These are phyloP conservation scores for Plasmopara halstedii DNA, from an alignment of 352 stramenopile genomes.

Conservation along the genomic window DNA sequence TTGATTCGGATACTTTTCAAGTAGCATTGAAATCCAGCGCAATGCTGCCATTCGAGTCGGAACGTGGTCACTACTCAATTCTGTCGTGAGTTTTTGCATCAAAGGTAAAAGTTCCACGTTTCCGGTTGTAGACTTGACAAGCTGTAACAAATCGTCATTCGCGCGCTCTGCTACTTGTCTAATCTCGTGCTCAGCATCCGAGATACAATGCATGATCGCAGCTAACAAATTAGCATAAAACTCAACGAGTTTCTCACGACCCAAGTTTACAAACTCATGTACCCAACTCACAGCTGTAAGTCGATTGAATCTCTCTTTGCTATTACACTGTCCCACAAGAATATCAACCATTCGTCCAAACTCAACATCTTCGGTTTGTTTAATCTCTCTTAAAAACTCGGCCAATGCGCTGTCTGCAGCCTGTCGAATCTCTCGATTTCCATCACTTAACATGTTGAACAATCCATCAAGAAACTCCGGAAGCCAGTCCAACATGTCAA, in stretches of 20 bases:
- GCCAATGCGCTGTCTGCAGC: slow-evolving; percentile 90
- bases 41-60: slow-evolving; percentile 93
- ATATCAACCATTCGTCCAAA: slow-evolving; percentile 98
- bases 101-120: slow-evolving; percentile 90
- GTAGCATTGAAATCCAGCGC: slow-evolving; percentile 97
- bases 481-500: slow-evolving; percentile 98
- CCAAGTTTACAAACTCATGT: slow-evolving; percentile 95
- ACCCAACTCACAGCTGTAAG: slow-evolving; percentile 98
- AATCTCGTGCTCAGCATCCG: slow-evolving; percentile 95
- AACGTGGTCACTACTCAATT: slow-evolving; percentile 95
- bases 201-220: slow-evolving; percentile 98
- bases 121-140: slow-evolving; percentile 90
- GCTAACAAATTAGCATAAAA: slow-evolving; percentile 95
- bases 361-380: slow-evolving; percentile 93
- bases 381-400: slow-evolving; percentile 96
- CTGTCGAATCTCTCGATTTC: slow-evolving; percentile 97
- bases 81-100: slow-evolving; percentile 92
- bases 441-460: slow-evolving; percentile 99
- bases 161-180: slow-evolving; percentile 93
- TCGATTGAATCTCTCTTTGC: slow-evolving; percentile 95
- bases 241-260: slow-evolving; percentile 90
- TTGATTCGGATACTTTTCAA: slow-evolving; percentile 94
- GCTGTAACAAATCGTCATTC: slow-evolving; percentile 92
- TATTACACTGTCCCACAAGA: slow-evolving; percentile 95
- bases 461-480: slow-evolving; percentile 97